Evolutionary conservation across 352 stramenopile species (phyloP).

Genomic region (Globisporangium cystogenes): DNA sequence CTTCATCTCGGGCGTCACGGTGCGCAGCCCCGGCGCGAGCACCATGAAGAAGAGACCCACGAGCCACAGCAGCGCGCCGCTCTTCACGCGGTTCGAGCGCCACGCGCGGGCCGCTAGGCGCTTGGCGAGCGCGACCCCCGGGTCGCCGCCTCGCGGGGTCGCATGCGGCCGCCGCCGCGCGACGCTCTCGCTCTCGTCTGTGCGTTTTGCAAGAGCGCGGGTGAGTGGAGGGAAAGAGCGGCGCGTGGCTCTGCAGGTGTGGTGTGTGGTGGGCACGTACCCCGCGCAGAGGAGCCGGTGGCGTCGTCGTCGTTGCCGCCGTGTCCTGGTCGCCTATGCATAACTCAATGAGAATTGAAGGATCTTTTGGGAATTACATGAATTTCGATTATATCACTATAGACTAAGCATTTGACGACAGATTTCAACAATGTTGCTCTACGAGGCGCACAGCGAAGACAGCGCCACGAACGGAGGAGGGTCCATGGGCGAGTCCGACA

Average conservation of each 20-base stretch:
- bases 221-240: not conserved
- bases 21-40: conserved; percentile 45
- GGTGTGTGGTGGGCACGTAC: conserved; percentile 4
- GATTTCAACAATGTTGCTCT: too few relatives aligned
- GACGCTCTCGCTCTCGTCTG: conserved; percentile 1
- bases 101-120: conserved; percentile 40
- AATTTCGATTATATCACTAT: too few relatives aligned
- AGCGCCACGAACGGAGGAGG: not conserved
- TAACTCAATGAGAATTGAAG: too few relatives aligned
- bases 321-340: conserved; percentile 22
- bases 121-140: conserved; percentile 49
- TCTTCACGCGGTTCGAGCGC: conserved; percentile 57
- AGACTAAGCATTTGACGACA: too few relatives aligned
- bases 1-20: conserved; percentile 75
- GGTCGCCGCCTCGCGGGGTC: conserved; percentile 18
- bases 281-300: not conserved
- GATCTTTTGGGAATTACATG: too few relatives aligned
- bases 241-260: too few relatives aligned
- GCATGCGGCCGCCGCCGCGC: conserved; percentile 1
- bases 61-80: conserved; percentile 59
- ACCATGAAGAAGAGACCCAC: conserved; percentile 86
- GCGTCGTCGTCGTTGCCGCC: conserved; percentile 1
- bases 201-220: not conserved
- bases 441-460: conserved; percentile 38
- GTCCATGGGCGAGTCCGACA: conserved; percentile 28